Conservation (phyloP, 306 rosid genomes). For the Quercus ilex region DNA sequence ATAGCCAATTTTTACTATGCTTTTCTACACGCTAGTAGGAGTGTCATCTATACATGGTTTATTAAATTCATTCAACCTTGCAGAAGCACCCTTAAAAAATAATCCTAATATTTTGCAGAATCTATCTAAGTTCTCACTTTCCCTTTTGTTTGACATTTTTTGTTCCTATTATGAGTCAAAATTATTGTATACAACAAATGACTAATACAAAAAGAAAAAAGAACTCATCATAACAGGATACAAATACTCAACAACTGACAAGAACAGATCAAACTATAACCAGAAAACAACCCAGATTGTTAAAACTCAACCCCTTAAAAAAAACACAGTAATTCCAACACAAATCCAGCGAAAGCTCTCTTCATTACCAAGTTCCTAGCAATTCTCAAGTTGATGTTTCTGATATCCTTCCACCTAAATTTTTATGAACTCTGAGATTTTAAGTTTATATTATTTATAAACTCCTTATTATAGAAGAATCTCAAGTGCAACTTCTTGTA, state of each 20-base stretch:
- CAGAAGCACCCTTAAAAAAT: background rate
- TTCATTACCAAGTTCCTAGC: too few species aligned
- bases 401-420: too few species aligned
- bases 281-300: background rate
- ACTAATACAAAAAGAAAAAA: background rate
- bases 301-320: too few species aligned
- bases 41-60: background rate
- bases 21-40: background rate
- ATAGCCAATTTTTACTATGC: slow-evolving; percentile 1
- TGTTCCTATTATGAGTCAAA: background rate
- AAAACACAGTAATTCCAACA: too few species aligned
- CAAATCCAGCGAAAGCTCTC: too few species aligned
- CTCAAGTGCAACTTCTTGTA: too few species aligned
- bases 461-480: too few species aligned
- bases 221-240: too few species aligned
- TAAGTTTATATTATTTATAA: too few species aligned
- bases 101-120: background rate
- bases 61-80: background rate
- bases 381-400: too few species aligned
- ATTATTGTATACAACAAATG: background rate
- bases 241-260: background rate
- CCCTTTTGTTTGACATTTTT: background rate
- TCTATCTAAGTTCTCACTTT: background rate
- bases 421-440: too few species aligned
- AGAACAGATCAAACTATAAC: background rate